Conservation (phyloP, 1,284 basidiomycete genomes). For the Boletus hoseneyae region DNA sequence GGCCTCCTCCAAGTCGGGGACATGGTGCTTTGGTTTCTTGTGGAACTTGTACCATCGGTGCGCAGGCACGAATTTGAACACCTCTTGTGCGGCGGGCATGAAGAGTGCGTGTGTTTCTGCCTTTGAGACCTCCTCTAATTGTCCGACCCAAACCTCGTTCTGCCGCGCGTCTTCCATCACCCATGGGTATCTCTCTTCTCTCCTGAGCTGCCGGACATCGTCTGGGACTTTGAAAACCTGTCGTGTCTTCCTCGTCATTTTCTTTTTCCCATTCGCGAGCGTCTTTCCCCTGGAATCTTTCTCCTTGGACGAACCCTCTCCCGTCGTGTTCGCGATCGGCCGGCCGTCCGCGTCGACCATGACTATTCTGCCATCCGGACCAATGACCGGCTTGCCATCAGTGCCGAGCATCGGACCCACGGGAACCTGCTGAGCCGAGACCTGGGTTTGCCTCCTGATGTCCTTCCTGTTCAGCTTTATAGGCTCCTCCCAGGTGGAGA, state of each 20-base stretch:
- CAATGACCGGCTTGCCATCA: conserved; percentile 77
- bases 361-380: conserved; percentile 67
- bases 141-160: conserved; percentile 72
- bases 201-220: conserved; percentile 62
- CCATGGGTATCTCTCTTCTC: conserved; percentile 87
- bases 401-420: conserved; percentile 68
- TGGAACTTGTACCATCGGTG: conserved; percentile 90
- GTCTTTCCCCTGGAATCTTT: conserved; percentile 48
- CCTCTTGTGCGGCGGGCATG: conserved; percentile 70
- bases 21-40: conserved; percentile 71
- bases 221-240: conserved; percentile 78
- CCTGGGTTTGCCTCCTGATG: conserved; percentile 49
- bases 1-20: conserved; percentile 69
- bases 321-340: conserved; percentile 52
- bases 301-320: conserved; percentile 37
- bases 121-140: conserved; percentile 74
- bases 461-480: conserved; percentile 87
- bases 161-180: conserved; percentile 75
- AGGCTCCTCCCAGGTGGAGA: conserved; percentile 61
- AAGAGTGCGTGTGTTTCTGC: conserved; percentile 63
- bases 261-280: conserved; percentile 53
- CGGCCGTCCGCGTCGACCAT: conserved; percentile 77
- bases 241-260: conserved; percentile 81
- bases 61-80: conserved; percentile 83
- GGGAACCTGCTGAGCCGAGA: conserved; percentile 42